Conservation (phyloP, 1,284 basidiomycete genomes). For the Paramarasmius palmivorus region DNA sequence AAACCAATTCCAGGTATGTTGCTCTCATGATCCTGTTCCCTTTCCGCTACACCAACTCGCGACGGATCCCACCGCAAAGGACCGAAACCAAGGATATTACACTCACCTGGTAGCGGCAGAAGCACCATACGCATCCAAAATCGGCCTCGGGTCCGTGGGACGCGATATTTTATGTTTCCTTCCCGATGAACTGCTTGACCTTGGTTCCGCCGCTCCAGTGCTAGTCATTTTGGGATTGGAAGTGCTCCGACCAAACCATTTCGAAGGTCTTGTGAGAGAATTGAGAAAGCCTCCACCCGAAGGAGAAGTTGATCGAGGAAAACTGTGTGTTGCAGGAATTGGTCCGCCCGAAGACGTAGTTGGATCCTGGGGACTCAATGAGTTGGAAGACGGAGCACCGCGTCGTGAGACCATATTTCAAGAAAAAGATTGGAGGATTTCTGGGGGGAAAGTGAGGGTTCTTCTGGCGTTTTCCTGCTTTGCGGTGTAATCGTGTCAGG, state of each 20-base stretch:
- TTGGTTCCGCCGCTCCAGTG: slow-evolving; percentile 36
- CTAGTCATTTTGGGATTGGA: slow-evolving; percentile 37
- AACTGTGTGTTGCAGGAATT: slow-evolving; percentile 23
- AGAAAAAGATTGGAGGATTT: neutral
- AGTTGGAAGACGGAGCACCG: slow-evolving; percentile 27
- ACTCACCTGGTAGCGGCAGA: slow-evolving; percentile 50
- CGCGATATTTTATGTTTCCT: slow-evolving; percentile 79
- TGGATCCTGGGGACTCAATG: slow-evolving; percentile 32
- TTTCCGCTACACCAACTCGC: neutral
- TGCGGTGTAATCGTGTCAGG: neutral
- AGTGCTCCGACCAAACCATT: slow-evolving; percentile 45
- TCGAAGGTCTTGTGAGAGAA: slow-evolving; percentile 41
- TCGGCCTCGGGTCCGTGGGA: slow-evolving; percentile 77
- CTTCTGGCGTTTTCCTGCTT: neutral
- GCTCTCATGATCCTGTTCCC: neutral
- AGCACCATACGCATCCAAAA: slow-evolving; percentile 50
- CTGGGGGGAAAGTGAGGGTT: neutral
- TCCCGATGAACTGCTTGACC: slow-evolving; percentile 54
- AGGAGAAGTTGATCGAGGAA: slow-evolving; percentile 41
- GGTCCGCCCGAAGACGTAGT: slow-evolving; percentile 27
- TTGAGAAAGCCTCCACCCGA: slow-evolving; percentile 42
- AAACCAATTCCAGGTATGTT: neutral
- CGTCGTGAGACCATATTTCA: slow-evolving; percentile 36
- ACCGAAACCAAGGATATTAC: slow-evolving; percentile 1
- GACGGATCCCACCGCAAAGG: neutral